Conservation (phyloP, 305 asterid genomes). For the Plantago lanceolata region DNA sequence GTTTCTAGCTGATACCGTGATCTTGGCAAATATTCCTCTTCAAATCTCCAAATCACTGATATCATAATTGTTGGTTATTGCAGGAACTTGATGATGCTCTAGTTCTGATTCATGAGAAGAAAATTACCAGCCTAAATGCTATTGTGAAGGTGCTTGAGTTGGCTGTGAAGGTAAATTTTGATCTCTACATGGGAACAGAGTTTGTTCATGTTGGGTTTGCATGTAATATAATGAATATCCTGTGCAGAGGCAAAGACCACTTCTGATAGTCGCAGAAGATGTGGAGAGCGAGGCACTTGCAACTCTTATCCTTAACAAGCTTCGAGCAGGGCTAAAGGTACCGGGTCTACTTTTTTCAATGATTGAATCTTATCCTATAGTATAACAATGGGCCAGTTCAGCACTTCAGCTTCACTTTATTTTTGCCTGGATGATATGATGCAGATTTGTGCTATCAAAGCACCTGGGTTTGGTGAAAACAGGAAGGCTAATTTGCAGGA, state of each 20-base stretch:
- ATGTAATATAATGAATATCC: background rate
- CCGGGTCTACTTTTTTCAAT: background rate
- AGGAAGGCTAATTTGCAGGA: conserved; percentile 65
- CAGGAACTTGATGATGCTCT: conserved; percentile 81
- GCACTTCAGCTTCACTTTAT: background rate
- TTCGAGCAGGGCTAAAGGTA: conserved; percentile 80
- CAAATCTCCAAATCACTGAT: conserved; percentile 6
- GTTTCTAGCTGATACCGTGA: conserved; percentile 19
- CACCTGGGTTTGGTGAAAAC: conserved; percentile 86
- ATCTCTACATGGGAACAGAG: too few relatives aligned
- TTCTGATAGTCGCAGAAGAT: conserved; percentile 68
- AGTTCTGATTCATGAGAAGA: conserved; percentile 71
- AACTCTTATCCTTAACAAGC: conserved; percentile 75
- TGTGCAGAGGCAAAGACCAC: conserved; percentile 60
- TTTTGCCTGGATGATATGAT: conserved; percentile 4
- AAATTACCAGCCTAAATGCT: conserved; percentile 57
- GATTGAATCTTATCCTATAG: background rate
- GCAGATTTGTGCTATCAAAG: conserved; percentile 83
- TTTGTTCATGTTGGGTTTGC: conserved; percentile 1
- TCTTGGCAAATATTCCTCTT: background rate
- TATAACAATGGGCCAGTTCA: background rate
- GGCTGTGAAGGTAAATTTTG: conserved; percentile 56
- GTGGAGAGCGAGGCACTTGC: conserved; percentile 84
- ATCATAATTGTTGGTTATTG: background rate
- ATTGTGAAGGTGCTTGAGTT: conserved; percentile 63